These are phyloP conservation scores for Malus hybrid DNA, from an alignment of 331 rosid species.

Conservation along the genomic window DNA sequence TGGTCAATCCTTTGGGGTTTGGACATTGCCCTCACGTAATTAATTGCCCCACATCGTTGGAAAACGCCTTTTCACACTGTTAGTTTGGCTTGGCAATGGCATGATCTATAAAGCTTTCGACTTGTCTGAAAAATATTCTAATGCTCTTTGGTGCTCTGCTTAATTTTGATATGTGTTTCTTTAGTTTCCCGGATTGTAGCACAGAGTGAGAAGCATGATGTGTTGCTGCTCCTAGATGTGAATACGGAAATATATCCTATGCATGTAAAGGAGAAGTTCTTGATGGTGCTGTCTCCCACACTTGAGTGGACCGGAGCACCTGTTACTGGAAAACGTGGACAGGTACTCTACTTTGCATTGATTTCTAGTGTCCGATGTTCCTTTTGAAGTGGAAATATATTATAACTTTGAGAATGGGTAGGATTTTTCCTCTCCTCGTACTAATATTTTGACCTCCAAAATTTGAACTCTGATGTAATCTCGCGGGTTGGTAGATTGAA, in stretches of 20 bases:
- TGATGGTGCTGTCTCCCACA: constrained; percentile 71
- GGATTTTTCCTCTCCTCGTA: too few relatives aligned
- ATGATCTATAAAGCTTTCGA: background rate
- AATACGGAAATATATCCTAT: constrained; percentile 80
- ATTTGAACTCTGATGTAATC: background rate
- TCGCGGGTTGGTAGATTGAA: background rate
- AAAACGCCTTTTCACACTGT: background rate
- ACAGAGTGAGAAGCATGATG: constrained; percentile 61
- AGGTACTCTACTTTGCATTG: constrained; percentile 34
- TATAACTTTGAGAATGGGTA: background rate
- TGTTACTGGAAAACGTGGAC: constrained; percentile 9
- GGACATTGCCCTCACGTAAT: background rate
- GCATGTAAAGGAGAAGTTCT: constrained; percentile 45
- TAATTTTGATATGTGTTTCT: constrained; percentile 5
- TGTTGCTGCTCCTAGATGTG: constrained; percentile 60
- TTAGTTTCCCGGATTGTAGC: constrained; percentile 75
- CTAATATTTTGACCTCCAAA: too few relatives aligned
- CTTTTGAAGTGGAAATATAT: background rate
- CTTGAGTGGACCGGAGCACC: constrained; percentile 44
- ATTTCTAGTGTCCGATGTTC: background rate
- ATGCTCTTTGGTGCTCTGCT: background rate
- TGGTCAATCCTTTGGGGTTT: background rate
- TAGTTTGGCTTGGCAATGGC: background rate
- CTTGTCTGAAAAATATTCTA: background rate
- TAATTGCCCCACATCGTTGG: background rate